Evolutionary conservation across 2,329 filamentous ascomycete species (phyloP), one percentile per base, ranked within the genome.

Genomic region (Aschersonia sp.): DNA sequence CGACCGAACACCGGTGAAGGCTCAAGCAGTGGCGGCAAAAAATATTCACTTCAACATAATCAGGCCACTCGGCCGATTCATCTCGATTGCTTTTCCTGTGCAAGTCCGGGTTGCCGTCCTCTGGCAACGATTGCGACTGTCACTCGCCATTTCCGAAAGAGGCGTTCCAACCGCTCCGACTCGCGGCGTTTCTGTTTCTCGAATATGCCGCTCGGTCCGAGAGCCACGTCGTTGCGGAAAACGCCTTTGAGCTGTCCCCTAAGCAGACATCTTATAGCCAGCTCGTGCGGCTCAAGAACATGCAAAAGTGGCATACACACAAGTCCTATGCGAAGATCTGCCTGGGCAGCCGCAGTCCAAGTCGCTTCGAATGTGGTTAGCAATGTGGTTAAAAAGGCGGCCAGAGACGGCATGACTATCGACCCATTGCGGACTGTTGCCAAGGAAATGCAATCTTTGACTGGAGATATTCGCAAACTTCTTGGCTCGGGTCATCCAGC

Each of bases 401-500:
- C 77, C 52, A 78, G 80, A 55, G 73, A 73, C 55, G 76, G 78
- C 50, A 79, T 94, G 68, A 78, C 81, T 52, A 78, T 95, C 58
- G 91, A 97, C 63, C 91, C 91, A 35, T 75, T 97, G 59, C 80
- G 86, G 52, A 84, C 87, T 35, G 89, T 97, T 35, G 91, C 87
- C 52, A 94, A 95, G 68, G 91, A 97, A 72, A 87, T 98, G 82
- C 92, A 94, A 67, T 94, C 89, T 58, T 70, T 97, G 59, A 95
- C 86, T 9, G 89, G 89, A 48, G 95, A 97, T 59, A 94, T 97
- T 65, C 78, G 87, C 51, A 85, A 94, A 61, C 74, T 97, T n/a
- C 72, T 97, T 12, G 91, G 91, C 5, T 96, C 89, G 0, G 91
- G 91, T 5, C 91, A 98, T 61, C 92, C 92, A 0, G 89, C 89